Evolutionary conservation across 1,284 basidiomycete genomes (phyloP), one percentile per base, ranked within the genome.

Genomic region (Termitomyces sp.): DNA sequence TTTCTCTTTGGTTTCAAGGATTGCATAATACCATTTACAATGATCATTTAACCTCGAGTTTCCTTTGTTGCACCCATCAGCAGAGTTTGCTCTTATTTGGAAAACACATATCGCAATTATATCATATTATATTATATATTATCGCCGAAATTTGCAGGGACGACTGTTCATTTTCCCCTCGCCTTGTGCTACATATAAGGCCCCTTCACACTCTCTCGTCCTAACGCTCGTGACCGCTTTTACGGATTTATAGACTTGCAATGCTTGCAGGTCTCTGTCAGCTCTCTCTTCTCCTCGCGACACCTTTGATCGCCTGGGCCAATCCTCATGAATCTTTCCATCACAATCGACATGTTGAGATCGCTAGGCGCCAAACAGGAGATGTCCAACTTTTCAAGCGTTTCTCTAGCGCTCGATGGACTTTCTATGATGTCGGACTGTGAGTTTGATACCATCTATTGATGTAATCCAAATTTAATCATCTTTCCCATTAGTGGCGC

Each of bases 341-440:
- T 62, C 50, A 55, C 46, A 68, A 66, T 52, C 73, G 65, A 57
- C 76, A 81, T 63, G 69, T 73, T 50, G 72, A 72, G 42, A 53
- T 81, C 38, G 77, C 77, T 30, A 71, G 69, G 50, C 77, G 80
- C 45, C 68, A 69, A 30, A 62, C 66, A 49, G 70, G 67, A 40
- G 68, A 74, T 55, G 64, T 74, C 3, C 62, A 68, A 21, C 50
- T 78, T 33, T 62, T 70, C 49, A 78, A 74, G 57, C 73, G 75
- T 44, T 75, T 63, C 57, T 52, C 56, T n/a, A 52, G 58, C 39
- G 64, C 73, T 15, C 66, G 70, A 30, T 77, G 76, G 68, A 78
- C 82, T 13, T 85, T 71, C 62, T 86, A 84, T 61, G 76, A 77
- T 28, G 79, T 78, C 57, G 83, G 83, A 60, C 58, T 75, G 81